Evolutionary conservation across 1,139 yeast species (phyloP).

Genomic region (Blastobotrys proliferans): DNA sequence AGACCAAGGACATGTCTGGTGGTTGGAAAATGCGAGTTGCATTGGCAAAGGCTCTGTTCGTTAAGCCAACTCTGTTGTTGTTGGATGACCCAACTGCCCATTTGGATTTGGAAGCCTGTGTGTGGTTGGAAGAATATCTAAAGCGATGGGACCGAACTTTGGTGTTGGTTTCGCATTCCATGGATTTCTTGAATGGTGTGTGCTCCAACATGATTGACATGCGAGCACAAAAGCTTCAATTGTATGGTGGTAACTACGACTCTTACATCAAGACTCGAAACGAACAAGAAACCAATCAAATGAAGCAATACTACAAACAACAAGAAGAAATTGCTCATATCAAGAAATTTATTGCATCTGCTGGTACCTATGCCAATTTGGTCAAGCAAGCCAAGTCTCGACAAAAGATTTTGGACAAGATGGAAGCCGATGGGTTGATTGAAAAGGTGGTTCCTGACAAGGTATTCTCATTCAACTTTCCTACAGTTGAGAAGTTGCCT

Average conservation of each 20-base stretch:
- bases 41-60: conserved; percentile 60
- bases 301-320: conserved; percentile 94
- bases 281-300: conserved; percentile 94
- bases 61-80: conserved; percentile 27
- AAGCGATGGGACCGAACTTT: conserved; percentile 91
- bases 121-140: conserved; percentile 98
- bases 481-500: conserved; percentile 94
- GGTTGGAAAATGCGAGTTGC: conserved; percentile 96
- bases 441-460: conserved; percentile 90
- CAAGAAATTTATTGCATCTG: conserved; percentile 97
- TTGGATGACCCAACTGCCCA: conserved; percentile 98
- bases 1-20: conserved; percentile 99
- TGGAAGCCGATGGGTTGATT: conserved; percentile 99
- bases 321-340: conserved; percentile 98
- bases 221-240: conserved; percentile 68
- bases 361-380: conserved; percentile 99
- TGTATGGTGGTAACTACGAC: conserved; percentile 98
- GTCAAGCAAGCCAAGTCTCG: conserved; percentile 98
- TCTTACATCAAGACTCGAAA: conserved; percentile 90
- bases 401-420: conserved; percentile 98
- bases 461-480: conserved; percentile 90
- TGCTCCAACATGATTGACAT: conserved; percentile 97
- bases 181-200: conserved; percentile 98
- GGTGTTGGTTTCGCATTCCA: conserved; percentile 95
- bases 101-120: conserved; percentile 98